phyloP scores from a whole-genome alignment of 2,329 filamentous ascomycete species.

The Bipolaris bicolor region DNA sequence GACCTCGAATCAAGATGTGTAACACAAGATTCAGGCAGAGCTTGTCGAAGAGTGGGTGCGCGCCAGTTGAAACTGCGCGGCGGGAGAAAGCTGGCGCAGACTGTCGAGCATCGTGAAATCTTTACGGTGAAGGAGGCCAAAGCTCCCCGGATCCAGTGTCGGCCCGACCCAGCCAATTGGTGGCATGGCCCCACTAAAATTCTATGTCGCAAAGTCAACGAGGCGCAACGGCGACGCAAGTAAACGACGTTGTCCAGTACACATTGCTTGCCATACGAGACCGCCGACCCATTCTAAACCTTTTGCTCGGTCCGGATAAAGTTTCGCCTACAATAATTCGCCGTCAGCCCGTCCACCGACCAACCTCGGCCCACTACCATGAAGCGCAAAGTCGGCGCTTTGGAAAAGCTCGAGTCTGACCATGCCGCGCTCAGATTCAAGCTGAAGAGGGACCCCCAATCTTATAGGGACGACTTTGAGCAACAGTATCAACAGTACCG shows the following conservation, averaged over 20 bases:
- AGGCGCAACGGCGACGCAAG: conserved; percentile 6
- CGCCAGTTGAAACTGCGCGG: conserved; percentile 11
- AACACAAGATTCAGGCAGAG: background rate
- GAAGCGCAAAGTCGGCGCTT: conserved; percentile 87
- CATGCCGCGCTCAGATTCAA: conserved; percentile 85
- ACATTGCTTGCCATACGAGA: background rate
- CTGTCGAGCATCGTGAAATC: conserved; percentile 13
- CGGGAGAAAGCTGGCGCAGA: conserved; percentile 2
- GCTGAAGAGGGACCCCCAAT: conserved; percentile 70
- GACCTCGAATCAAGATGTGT: background rate
- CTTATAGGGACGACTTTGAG: conserved; percentile 80
- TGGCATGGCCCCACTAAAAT: conserved; percentile 24
- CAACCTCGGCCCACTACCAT: conserved; percentile 47
- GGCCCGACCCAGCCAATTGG: conserved; percentile 20
- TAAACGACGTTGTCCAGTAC: background rate
- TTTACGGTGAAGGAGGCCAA: conserved; percentile 16
- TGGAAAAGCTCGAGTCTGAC: conserved; percentile 89
- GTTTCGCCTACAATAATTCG: background rate
- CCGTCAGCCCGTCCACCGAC: background rate
- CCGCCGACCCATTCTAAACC: background rate
- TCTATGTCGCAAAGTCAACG: conserved; percentile 21
- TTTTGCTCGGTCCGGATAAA: background rate
- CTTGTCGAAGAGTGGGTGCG: conserved; percentile 5
- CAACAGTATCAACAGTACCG: conserved; percentile 92
- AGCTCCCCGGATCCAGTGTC: conserved; percentile 21